phyloP scores from a whole-genome alignment of 768 basidiomycete species.

The Termitomyces sp. region DNA sequence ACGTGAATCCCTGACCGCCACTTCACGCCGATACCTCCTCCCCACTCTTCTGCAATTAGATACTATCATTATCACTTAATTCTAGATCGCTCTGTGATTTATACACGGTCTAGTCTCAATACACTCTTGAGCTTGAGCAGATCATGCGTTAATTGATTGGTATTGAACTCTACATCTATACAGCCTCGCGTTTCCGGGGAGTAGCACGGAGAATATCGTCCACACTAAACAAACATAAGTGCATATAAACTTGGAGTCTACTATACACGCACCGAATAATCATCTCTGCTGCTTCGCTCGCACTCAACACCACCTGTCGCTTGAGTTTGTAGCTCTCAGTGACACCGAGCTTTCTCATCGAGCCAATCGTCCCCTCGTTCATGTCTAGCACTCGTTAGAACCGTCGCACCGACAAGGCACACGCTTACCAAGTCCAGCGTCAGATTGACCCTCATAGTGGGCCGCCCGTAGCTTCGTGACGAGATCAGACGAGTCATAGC shows the following conservation, averaged over 20 bases:
- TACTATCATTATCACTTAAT: slow-evolving; percentile 8
- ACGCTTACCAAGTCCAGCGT: slow-evolving; percentile 80
- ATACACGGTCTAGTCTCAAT: background rate
- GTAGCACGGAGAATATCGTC: slow-evolving; percentile 88
- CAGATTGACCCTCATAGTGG: slow-evolving; percentile 83
- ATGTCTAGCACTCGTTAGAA: slow-evolving; percentile 55
- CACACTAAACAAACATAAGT: slow-evolving; percentile 43
- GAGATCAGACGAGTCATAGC: slow-evolving; percentile 95
- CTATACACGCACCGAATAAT: slow-evolving; percentile 70
- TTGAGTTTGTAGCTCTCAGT: slow-evolving; percentile 99
- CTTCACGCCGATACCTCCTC: slow-evolving; percentile 6
- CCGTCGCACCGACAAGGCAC: background rate
- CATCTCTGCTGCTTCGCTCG: slow-evolving; percentile 98
- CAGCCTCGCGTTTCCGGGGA: slow-evolving; percentile 81
- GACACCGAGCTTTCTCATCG: slow-evolving; percentile 83
- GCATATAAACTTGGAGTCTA: background rate
- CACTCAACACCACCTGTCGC: slow-evolving; percentile 89
- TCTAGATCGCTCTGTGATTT: too few species aligned
- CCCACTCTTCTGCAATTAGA: slow-evolving; percentile 8
- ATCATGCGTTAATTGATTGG: too few species aligned
- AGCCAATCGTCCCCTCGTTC: slow-evolving; percentile 78
- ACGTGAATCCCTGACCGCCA: background rate
- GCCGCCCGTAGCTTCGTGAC: slow-evolving; percentile 87
- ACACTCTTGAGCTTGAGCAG: background rate
- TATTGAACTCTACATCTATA: slow-evolving; percentile 28